Conservation (phyloP, 2,329 filamentous ascomycete species). For the Lachnellula cervina region DNA sequence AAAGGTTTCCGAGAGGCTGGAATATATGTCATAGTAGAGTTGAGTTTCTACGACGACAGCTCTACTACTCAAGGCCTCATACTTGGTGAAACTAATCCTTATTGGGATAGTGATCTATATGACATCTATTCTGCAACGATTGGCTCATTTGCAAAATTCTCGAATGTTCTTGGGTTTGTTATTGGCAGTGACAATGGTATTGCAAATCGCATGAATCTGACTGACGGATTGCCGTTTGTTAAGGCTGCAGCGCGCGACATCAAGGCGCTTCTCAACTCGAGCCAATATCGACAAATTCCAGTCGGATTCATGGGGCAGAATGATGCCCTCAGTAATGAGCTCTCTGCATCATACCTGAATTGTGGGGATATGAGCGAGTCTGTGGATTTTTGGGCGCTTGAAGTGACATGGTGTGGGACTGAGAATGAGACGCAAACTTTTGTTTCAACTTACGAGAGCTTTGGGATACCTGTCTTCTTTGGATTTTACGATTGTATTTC, state of each 20-base stretch:
- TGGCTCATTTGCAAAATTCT: constrained; percentile 59
- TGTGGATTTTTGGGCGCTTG: constrained; percentile 60
- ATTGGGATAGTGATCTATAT: constrained; percentile 71
- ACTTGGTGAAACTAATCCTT: constrained; percentile 37
- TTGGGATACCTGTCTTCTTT: constrained; percentile 59
- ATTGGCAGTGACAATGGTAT: constrained; percentile 52
- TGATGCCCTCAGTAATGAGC: constrained; percentile 58
- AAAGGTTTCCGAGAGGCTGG: constrained; percentile 61
- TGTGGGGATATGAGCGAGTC: constrained; percentile 61
- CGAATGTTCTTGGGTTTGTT: constrained; percentile 61
- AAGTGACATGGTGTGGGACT: constrained; percentile 58
- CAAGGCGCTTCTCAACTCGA: constrained; percentile 43
- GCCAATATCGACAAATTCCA: constrained; percentile 44
- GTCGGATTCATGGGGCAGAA: constrained; percentile 58
- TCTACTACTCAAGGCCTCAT: no score
- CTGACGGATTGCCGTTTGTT: constrained; percentile 45
- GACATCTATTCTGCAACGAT: constrained; percentile 46
- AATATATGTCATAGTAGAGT: constrained; percentile 77
- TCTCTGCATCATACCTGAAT: constrained; percentile 68
- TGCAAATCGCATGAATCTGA: constrained; percentile 30
- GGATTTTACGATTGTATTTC: constrained; percentile 87
- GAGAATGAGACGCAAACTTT: constrained; percentile 48
- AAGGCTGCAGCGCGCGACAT: constrained; percentile 53
- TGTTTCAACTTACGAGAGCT: constrained; percentile 59
- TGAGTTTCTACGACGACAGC: constrained; percentile 33